Percentiles rank a stretch among this genome's conserved stretches.
Conservation (phyloP, 2,329 filamentous ascomycete species). For the Myrmaecium sp. region DNA sequence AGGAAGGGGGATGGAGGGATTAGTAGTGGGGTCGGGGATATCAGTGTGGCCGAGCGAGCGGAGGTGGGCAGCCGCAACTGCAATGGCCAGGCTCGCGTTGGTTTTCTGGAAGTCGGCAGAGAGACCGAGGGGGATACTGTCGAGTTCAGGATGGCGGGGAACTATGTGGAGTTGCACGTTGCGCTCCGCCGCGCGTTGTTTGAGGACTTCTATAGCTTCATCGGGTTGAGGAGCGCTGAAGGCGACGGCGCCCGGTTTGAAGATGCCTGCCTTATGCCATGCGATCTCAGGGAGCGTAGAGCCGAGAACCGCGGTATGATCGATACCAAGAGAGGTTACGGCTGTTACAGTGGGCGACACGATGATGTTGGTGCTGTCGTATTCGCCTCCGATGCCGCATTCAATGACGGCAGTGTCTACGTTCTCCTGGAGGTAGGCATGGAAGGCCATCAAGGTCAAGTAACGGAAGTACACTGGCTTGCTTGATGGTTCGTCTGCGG, state of each 20-base stretch:
- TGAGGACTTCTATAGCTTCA: constrained; percentile 37
- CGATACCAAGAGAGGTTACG: constrained; percentile 68
- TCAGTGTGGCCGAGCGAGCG: constrained; percentile 23
- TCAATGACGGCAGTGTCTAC: constrained; percentile 72
- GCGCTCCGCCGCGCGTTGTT: constrained; percentile 36
- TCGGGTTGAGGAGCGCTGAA: constrained; percentile 45
- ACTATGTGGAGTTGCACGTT: constrained; percentile 30
- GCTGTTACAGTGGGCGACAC: constrained; percentile 51
- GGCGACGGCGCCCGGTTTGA: constrained; percentile 48
- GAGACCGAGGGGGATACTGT: constrained; percentile 37
- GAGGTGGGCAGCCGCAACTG: constrained; percentile 43
- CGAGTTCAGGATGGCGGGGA: constrained; percentile 29
- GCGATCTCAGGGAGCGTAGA: constrained; percentile 65
- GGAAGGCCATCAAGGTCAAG: constrained; percentile 74
- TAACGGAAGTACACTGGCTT: constrained; percentile 92
- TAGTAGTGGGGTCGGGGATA: constrained; percentile 13
- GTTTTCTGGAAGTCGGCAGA: constrained; percentile 45
- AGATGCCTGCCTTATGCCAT: constrained; percentile 84
- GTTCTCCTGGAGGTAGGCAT: constrained; percentile 60
- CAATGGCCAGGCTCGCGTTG: constrained; percentile 44
- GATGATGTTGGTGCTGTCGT: constrained; percentile 81
- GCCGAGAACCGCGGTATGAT: constrained; percentile 70
- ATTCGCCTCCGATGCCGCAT: constrained; percentile 86
- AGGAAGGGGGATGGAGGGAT: constrained; percentile 32
- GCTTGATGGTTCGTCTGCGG: constrained; percentile 32